Evolutionary conservation across 257 asterid species (phyloP).

Genomic region (Ilex aquifolium): DNA sequence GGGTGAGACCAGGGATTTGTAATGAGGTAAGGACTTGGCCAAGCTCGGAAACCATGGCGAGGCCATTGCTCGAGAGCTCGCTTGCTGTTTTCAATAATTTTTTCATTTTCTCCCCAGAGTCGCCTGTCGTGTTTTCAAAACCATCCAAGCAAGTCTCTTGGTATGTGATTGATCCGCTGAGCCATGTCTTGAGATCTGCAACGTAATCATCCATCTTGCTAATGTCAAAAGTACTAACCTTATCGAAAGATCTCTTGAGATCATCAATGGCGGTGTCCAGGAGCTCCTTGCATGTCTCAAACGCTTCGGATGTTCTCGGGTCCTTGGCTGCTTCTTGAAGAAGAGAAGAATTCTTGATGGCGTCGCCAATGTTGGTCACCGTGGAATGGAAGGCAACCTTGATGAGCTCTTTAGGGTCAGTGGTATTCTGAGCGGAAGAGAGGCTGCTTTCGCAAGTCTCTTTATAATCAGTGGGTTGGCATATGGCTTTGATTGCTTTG

Average conservation of each 20-base stretch:
- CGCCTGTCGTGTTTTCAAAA: slow-evolving; percentile 52
- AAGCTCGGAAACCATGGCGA: slow-evolving; percentile 45
- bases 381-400: slow-evolving; percentile 43
- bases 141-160: slow-evolving; percentile 67
- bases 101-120: slow-evolving; percentile 53
- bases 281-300: slow-evolving; percentile 40
- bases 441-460: slow-evolving; percentile 43
- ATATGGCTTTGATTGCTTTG: slow-evolving; percentile 43
- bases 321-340: slow-evolving; percentile 41
- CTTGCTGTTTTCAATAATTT: slow-evolving; percentile 35
- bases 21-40: slow-evolving; percentile 24
- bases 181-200: slow-evolving; percentile 70
- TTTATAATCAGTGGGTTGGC: slow-evolving; percentile 52
- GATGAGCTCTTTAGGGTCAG: slow-evolving; percentile 44
- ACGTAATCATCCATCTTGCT: slow-evolving; percentile 23
- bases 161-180: slow-evolving; percentile 51
- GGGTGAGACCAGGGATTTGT: slow-evolving; percentile 22
- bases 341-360: slow-evolving; percentile 23
- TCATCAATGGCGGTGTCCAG: slow-evolving; percentile 50
- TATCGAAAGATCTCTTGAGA: slow-evolving; percentile 30
- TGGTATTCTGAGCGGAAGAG: slow-evolving; percentile 28
- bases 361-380: slow-evolving; percentile 27
- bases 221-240: slow-evolving; percentile 24
- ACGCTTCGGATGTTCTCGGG: slow-evolving; percentile 43
- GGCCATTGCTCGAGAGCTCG: slow-evolving; percentile 49